phyloP scores from a whole-genome alignment of 139 green algal species.

The Zygnema circumcarinatum region DNA sequence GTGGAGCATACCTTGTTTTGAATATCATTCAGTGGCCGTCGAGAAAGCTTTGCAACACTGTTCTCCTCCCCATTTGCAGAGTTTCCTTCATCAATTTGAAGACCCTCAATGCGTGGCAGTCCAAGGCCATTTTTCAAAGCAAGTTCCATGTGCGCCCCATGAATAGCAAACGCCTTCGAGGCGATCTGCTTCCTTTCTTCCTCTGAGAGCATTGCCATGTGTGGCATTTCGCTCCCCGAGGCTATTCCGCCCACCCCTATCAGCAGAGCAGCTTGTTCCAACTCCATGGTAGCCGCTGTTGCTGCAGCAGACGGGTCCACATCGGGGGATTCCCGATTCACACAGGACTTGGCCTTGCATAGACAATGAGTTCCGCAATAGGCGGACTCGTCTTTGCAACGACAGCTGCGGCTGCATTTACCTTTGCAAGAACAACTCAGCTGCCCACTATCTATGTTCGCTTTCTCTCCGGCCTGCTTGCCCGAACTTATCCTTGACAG shows the following conservation, averaged over 20 bases:
- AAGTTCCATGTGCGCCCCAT: not conserved
- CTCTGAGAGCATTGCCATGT: not conserved
- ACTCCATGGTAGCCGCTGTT: not conserved
- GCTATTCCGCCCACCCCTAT: not conserved
- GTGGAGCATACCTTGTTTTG: conserved; percentile 12
- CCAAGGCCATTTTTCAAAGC: conserved; percentile 3
- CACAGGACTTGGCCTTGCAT: not conserved
- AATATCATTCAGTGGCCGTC: not conserved
- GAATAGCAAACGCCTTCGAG: not conserved
- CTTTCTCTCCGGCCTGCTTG: not conserved
- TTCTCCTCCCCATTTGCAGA: not conserved
- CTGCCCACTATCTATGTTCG: not conserved
- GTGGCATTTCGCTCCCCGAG: not conserved
- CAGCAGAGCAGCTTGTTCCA: not conserved
- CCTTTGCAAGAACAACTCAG: not conserved
- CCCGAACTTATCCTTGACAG: not conserved
- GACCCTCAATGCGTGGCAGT: not conserved
- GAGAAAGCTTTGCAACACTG: not conserved
- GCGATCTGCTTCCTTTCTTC: not conserved
- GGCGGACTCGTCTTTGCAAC: not conserved
- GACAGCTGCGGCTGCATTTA: conserved; percentile 22
- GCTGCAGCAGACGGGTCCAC: not conserved
- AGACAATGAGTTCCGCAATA: not conserved
- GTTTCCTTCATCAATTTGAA: not conserved
- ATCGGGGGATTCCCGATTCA: not conserved